phyloP scores from a whole-genome alignment of 495 filamentous ascomycete species.

The Extremus antarcticus region DNA sequence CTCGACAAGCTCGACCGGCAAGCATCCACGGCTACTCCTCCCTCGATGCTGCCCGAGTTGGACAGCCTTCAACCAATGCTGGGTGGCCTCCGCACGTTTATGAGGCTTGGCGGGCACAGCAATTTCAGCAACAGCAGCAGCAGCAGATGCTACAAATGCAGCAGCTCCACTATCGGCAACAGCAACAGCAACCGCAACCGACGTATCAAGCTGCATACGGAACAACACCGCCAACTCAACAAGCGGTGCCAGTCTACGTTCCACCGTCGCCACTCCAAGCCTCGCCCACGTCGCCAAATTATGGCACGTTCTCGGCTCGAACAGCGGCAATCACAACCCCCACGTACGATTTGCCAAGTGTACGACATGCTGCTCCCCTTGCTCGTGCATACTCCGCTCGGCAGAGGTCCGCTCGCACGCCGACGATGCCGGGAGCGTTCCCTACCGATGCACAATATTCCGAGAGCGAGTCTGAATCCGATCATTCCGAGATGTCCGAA shows the following conservation, averaged over 20 bases:
- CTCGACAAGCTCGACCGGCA: conserved; percentile 8
- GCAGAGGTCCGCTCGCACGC: background rate
- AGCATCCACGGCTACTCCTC: conserved; percentile 4
- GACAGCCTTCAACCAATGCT: too few species aligned
- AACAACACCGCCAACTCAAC: conserved; percentile 4
- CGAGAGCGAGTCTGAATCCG: conserved; percentile 6
- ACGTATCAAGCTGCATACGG: background rate
- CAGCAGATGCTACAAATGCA: background rate
- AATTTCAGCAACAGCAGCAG: background rate
- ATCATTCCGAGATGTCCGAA: conserved; percentile 1
- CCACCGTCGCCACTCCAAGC: background rate
- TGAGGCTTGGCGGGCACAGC: too few species aligned
- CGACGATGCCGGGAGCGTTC: conserved; percentile 12
- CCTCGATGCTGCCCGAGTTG: background rate
- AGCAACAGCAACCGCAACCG: background rate
- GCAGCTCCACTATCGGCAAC: conserved; percentile 1
- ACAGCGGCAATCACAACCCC: background rate
- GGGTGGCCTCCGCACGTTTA: too few species aligned
- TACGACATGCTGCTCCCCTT: background rate
- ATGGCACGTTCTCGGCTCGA: conserved; percentile 11
- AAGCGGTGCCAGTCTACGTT: conserved; percentile 4
- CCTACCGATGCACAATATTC: conserved; percentile 5
- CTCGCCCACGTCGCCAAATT: conserved; percentile 7
- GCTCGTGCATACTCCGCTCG: conserved; percentile 2
- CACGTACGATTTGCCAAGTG: background rate